Evolutionary conservation across 2,329 filamentous ascomycete species (phyloP).

Genomic region (Teratosphaeria nubilosa): DNA sequence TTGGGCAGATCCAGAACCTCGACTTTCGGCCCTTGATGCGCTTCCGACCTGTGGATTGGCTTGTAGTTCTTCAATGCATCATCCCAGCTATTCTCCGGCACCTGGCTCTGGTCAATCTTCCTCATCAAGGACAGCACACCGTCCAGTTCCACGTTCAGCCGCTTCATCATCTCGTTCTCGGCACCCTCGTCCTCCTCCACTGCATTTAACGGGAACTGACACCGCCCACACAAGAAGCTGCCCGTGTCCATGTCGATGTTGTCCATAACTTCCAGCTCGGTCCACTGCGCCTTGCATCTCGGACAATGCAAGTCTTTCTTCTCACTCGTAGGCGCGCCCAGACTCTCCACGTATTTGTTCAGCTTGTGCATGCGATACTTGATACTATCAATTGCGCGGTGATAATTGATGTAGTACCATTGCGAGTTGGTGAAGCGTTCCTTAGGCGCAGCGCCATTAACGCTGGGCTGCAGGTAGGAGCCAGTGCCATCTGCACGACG

Average conservation of each 20-base stretch:
- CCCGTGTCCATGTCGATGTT: constrained; percentile 47
- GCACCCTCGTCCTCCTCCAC: constrained; percentile 55
- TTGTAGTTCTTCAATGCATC: constrained; percentile 53
- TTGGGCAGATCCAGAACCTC: constrained; percentile 26
- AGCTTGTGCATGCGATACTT: constrained; percentile 88
- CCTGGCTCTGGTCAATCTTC: constrained; percentile 62
- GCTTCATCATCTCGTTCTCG: constrained; percentile 54
- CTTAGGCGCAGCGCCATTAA: constrained; percentile 16
- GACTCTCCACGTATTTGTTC: constrained; percentile 77
- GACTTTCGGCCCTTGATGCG: constrained; percentile 47
- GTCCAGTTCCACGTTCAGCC: constrained; percentile 68
- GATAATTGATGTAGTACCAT: constrained; percentile 96
- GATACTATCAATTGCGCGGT: constrained; percentile 87
- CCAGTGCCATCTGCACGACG: constrained; percentile 24
- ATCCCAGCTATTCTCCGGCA: constrained; percentile 66
- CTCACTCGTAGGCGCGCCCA: constrained; percentile 66
- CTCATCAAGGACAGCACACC: constrained; percentile 68
- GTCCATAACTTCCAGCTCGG: constrained; percentile 79
- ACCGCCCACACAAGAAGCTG: constrained; percentile 72
- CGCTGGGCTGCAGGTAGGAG: constrained; percentile 7
- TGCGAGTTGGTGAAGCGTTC: constrained; percentile 48
- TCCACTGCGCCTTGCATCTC: constrained; percentile 77
- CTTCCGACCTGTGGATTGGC: constrained; percentile 56
- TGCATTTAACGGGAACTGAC: constrained; percentile 50
- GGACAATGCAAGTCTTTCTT: constrained; percentile 86